Conservation (phyloP, 2,329 filamentous ascomycete species). For the Ophiostoma montium region DNA sequence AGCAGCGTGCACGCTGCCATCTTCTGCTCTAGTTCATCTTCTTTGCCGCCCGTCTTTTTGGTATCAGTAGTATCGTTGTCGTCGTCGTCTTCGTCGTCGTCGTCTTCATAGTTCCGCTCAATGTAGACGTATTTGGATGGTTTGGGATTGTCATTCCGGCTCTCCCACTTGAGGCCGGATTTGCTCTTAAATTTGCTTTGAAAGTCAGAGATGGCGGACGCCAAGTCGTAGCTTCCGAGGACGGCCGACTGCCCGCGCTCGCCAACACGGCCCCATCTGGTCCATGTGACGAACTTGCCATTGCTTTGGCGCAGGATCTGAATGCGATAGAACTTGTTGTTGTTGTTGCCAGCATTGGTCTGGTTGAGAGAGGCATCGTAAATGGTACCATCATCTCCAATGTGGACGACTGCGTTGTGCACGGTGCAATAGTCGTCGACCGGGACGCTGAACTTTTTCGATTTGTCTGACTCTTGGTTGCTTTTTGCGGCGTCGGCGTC, state of each 20-base stretch:
- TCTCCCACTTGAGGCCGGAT: conserved; percentile 40
- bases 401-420: conserved; percentile 39
- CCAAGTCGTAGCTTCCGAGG: conserved; percentile 21
- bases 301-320: conserved; percentile 39
- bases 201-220: conserved; percentile 34
- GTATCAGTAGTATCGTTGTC: conserved; percentile 12
- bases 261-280: conserved; percentile 67
- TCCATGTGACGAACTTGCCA: conserved; percentile 48
- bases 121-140: conserved; percentile 65
- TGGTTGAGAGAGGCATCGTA: conserved; percentile 72
- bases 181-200: conserved; percentile 50
- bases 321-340: conserved; percentile 72
- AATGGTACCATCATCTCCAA: conserved; percentile 51
- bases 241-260: conserved; percentile 38
- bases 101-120: conserved; percentile 61
- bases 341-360: conserved; percentile 55
- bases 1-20: conserved; percentile 42
- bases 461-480: not conserved
- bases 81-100: conserved; percentile 40
- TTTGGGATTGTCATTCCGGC: conserved; percentile 41
- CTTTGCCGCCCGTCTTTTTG: conserved; percentile 13
- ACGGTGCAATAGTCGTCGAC: conserved; percentile 32
- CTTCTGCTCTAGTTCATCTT: conserved; percentile 21
- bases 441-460: conserved; percentile 29
- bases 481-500: not conserved